phyloP scores from a whole-genome alignment of 1,284 basidiomycete species.

The Stygiomarasmius scandens region DNA sequence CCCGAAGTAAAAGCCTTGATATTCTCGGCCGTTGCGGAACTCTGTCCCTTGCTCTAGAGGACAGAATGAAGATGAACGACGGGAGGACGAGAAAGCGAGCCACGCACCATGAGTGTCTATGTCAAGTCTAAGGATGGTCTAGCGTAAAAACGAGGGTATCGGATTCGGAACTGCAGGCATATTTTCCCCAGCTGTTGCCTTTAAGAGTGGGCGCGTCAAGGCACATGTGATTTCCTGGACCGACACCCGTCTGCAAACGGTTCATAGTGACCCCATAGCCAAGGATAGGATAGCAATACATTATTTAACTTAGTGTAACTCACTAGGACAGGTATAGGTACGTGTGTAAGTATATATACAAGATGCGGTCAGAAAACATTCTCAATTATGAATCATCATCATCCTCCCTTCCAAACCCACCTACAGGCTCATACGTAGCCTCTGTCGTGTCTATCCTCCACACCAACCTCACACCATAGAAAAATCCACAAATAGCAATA shows the following conservation, averaged over 20 bases:
- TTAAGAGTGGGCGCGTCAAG: too few species aligned
- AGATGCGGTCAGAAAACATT: slow-evolving; percentile 1
- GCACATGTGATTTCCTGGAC: too few species aligned
- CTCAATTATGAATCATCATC: slow-evolving; percentile 37
- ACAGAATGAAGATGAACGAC: not conserved
- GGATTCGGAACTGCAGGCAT: too few species aligned
- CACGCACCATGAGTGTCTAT: slow-evolving; percentile 4
- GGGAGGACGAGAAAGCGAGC: not conserved
- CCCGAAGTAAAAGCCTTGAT: slow-evolving; percentile 89
- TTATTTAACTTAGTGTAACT: too few species aligned
- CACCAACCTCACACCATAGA: slow-evolving; percentile 63
- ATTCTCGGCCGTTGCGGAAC: slow-evolving; percentile 54
- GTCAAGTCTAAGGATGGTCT: not conserved
- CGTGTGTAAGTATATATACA: not conserved
- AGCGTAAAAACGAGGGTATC: not conserved
- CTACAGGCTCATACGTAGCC: slow-evolving; percentile 83
- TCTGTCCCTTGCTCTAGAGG: slow-evolving; percentile 19
- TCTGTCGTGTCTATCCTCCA: slow-evolving; percentile 77
- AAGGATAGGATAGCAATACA: not conserved
- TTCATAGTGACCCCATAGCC: too few species aligned
- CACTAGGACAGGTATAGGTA: too few species aligned
- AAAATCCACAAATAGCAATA: slow-evolving; percentile 66
- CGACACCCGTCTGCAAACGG: too few species aligned
- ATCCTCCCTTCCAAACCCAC: slow-evolving; percentile 71
- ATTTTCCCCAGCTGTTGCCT: too few species aligned